Conservation (phyloP, 495 filamentous ascomycete genomes). For the Neurospora africana region DNA sequence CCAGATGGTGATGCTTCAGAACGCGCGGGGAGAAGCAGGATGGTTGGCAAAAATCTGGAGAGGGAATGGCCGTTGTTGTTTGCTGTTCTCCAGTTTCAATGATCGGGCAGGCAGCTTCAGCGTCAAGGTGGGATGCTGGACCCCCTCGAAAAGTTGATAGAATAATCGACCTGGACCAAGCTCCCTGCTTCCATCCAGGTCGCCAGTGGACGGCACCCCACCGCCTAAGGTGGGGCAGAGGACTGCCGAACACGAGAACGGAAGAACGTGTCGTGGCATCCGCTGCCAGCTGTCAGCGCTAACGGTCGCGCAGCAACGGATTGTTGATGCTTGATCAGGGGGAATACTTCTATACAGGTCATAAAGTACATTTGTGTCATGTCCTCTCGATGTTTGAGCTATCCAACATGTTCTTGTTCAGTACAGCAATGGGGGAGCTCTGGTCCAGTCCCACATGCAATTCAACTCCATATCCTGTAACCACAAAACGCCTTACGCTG, state of each 20-base stretch:
- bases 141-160: slow-evolving; percentile 15
- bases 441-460: not conserved
- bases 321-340: not conserved
- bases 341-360: not conserved
- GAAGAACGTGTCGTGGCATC: not conserved
- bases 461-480: not conserved
- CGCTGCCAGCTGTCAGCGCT: not conserved
- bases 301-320: not conserved
- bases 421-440: not conserved
- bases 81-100: slow-evolving; percentile 5
- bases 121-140: slow-evolving; percentile 12
- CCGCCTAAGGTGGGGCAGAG: not conserved
- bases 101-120: slow-evolving; percentile 13
- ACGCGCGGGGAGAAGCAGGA: not conserved
- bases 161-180: slow-evolving; percentile 11
- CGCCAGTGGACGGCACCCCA: not conserved
- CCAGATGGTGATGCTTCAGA: not conserved
- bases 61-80: slow-evolving; percentile 4
- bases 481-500: not conserved
- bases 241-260: not conserved
- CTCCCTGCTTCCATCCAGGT: slow-evolving; percentile 2
- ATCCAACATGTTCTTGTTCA: not conserved
- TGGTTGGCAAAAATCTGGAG: not conserved
- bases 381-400: not conserved
- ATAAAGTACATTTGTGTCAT: not conserved